Conservation (phyloP, 2,329 filamentous ascomycete species). For the Pleomassaria siparia region DNA sequence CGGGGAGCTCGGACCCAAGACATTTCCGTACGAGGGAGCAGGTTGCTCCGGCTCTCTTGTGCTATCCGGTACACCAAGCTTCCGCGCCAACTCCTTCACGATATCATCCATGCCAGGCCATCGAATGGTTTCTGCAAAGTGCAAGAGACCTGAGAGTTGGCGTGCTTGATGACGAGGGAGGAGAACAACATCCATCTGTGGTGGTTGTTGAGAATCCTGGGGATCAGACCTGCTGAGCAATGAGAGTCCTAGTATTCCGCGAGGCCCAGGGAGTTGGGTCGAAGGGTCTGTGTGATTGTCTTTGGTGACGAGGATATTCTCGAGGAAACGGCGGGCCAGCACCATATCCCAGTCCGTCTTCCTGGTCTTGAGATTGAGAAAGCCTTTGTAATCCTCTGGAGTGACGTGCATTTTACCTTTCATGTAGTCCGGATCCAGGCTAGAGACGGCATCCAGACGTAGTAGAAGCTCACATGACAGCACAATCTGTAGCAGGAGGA, state of each 20-base stretch:
- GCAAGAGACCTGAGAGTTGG: slow-evolving; percentile 53
- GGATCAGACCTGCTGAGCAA: slow-evolving; percentile 24
- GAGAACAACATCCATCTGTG: slow-evolving; percentile 30
- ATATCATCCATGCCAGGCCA: slow-evolving; percentile 52
- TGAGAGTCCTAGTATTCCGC: slow-evolving; percentile 33
- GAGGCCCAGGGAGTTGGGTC: slow-evolving; percentile 22
- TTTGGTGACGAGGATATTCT: slow-evolving; percentile 50
- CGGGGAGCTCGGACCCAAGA: slow-evolving; percentile 28
- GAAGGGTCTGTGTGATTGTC: slow-evolving; percentile 18
- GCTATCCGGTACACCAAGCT: slow-evolving; percentile 30
- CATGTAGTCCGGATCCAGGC: slow-evolving; percentile 32
- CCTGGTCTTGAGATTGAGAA: slow-evolving; percentile 50
- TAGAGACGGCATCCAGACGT: slow-evolving; percentile 53
- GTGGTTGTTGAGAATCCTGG: slow-evolving; percentile 15
- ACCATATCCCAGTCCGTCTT: slow-evolving; percentile 61
- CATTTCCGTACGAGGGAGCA: slow-evolving; percentile 22
- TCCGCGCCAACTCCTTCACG: slow-evolving; percentile 40
- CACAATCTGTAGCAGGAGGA: slow-evolving; percentile 57
- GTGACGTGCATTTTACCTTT: slow-evolving; percentile 46
- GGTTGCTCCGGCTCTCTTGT: slow-evolving; percentile 16
- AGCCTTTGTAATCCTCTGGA: slow-evolving; percentile 47
- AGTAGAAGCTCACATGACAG: slow-evolving; percentile 58
- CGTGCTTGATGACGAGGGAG: slow-evolving; percentile 37
- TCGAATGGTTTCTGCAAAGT: slow-evolving; percentile 53
- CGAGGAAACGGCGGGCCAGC: slow-evolving; percentile 54